Base-by-base conservation (phyloP, 352 stramenopile genomes). In the Globisporangium radiosum region DNA sequence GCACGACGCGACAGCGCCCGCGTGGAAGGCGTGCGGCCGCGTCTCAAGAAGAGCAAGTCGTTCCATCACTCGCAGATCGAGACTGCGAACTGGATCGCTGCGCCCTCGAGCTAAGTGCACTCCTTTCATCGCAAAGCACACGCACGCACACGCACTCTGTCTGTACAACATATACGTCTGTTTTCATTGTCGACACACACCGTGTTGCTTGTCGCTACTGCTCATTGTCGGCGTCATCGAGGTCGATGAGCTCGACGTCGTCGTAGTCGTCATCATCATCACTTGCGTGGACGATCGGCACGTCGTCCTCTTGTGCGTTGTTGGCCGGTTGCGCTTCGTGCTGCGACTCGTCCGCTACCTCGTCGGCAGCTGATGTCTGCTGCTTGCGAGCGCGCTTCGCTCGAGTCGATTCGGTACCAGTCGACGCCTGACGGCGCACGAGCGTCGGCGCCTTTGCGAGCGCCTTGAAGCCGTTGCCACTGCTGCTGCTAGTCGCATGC, bases 361-460 rank as follows among this genome's bases (percentile, higher is more conserved):
- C 40, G 40, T 44, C 7, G 7, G 25, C 25, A 33, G 1, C 40
- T 44, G 40, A 4, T 13, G 40, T 13, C 11, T 42, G 51, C 36
- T 52, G 50, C 17, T 56, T 63, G 0, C 33, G 37, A 36, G 33
- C 52, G 4, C 49, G 44, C 6, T 71, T 53, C 9, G 25, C 47
- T 19, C 62, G 39, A 43, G 56, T 55, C 15, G 59, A 47, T 38
- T 59, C n/a, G 4, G 68, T 71, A 4, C 58, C 9, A 5, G 59
- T 36, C 11, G 65, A 65, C 43, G 57, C 73, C 44, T 73, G 75
- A 33, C 75, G 69, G n/a, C 66, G 75, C 25, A 63, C 43, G 11
- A 92, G 13, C 47, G 77, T 92, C 7, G 76, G 76, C 15, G 71
- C 51, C 63, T 86, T 88, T 17, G 57, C 59, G 37, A 93, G 65